Evolutionary conservation across 352 stramenopile species (phyloP).

Genomic region (Phytophthora sp.): DNA sequence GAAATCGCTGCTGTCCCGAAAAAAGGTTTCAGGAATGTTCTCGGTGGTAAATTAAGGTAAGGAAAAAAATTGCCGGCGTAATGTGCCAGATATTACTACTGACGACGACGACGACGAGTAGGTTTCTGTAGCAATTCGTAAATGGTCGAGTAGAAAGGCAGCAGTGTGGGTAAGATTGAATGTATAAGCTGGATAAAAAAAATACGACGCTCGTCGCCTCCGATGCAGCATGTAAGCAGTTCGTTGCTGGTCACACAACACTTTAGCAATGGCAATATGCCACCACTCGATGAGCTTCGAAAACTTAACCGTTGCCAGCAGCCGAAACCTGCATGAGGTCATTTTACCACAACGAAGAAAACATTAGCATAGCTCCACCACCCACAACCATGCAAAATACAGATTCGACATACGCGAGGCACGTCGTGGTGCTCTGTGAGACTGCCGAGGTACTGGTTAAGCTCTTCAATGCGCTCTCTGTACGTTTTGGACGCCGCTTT

Average conservation of each 20-base stretch:
- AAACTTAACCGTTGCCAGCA: conserved; percentile 88
- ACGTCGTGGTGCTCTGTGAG: conserved; percentile 99
- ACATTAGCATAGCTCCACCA: not conserved
- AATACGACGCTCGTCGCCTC: conserved; percentile 16
- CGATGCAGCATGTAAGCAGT: not conserved
- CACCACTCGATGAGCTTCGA: not conserved
- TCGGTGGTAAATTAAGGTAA: too few species aligned
- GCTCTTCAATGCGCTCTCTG: conserved; percentile 94
- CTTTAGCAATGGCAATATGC: not conserved
- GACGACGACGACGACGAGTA: conserved; percentile 37
- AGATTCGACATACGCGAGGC: conserved; percentile 81
- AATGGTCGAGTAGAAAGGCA: conserved; percentile 4
- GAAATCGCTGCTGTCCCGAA: too few species aligned
- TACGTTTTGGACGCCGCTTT: conserved; percentile 90
- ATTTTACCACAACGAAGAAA: not conserved
- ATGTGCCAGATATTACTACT: too few species aligned
- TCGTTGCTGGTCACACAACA: not conserved
- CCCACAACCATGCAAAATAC: not conserved
- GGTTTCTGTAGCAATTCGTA: conserved; percentile 7
- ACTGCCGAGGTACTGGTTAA: conserved; percentile 95
- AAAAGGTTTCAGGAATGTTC: too few species aligned
- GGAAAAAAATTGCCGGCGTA: too few species aligned
- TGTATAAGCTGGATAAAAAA: conserved; percentile 30
- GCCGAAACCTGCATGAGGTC: conserved; percentile 64
- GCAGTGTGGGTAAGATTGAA: conserved; percentile 18